A percentile compares a stretch with the other conserved stretches of the same genome.
These are phyloP conservation scores for Amylostereum chailletii DNA, from an alignment of 1,284 basidiomycete species.

Conservation along the genomic window DNA sequence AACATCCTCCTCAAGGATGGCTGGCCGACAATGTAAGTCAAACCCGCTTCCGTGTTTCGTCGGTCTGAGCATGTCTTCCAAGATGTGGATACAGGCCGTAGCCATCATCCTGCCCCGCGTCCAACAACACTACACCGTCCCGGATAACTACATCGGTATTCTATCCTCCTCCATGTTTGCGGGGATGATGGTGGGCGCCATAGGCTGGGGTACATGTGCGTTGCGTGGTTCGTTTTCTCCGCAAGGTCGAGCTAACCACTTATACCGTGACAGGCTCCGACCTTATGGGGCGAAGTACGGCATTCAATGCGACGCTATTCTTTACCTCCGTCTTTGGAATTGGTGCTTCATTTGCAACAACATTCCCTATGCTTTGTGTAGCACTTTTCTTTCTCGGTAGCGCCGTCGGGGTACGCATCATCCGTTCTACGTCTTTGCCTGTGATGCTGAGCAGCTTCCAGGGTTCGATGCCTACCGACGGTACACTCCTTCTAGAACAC, in stretches of 20 bases:
- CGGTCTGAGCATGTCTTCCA: constrained; percentile 22
- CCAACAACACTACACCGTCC: constrained; percentile 77
- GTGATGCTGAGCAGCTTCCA: constrained; percentile 19
- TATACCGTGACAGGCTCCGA: constrained; percentile 45
- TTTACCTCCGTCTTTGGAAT: constrained; percentile 88
- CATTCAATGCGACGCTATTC: constrained; percentile 89
- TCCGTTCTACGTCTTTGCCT: constrained; percentile 1
- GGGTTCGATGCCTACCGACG: constrained; percentile 96
- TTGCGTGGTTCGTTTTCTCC: constrained; percentile 10
- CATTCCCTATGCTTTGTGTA: constrained; percentile 67
- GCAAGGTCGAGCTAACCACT: neutral
- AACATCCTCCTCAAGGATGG: constrained; percentile 46
- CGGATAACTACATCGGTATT: constrained; percentile 66
- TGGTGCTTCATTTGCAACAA: constrained; percentile 69
- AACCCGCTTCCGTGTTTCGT: constrained; percentile 7
- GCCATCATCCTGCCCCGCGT: constrained; percentile 91
- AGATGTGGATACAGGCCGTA: constrained; percentile 87
- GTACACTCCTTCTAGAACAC: constrained; percentile 90
- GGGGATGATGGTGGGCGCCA: constrained; percentile 94
- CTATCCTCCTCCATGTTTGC: constrained; percentile 78
- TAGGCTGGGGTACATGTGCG: constrained; percentile 86
- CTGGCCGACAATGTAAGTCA: constrained; percentile 73
- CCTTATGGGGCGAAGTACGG: constrained; percentile 75
- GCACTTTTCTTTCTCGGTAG: constrained; percentile 85
- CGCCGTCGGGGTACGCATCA: constrained; percentile 67